Base-by-base conservation (phyloP, 2,329 filamentous ascomycete species). In the Setomelanomma holmii region DNA sequence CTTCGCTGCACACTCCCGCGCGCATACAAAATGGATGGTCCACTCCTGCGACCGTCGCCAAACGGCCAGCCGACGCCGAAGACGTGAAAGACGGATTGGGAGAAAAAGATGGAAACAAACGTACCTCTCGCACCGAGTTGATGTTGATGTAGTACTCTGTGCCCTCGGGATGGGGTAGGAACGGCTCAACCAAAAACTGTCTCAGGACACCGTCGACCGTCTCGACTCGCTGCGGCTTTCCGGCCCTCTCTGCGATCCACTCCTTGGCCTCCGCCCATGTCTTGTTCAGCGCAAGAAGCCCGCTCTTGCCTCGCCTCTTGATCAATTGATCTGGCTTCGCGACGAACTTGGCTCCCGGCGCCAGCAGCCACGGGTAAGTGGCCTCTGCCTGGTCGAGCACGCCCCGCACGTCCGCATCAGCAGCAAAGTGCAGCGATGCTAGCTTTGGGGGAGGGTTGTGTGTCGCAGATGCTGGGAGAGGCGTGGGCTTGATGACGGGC, bases 111-210 rank as follows among this genome's bases (percentile, higher is more conserved):
- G 41, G 49, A 58, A 58, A 61, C 23, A 55, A 57, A 87, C 92
- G 87, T 88, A 98, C 95, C 88, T 98, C 95, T 84, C 95, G 90
- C 74, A 96, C 93, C 60, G 95, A 98, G 86, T 97, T 95, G 84
- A 99, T 99, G 88, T 97, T 97, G 84, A 99, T 96, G 82, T 99
- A 99, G 84, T 98, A 98, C 81, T 99, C 95, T 62, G 93, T 97
- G 77, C 92, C 89, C 71, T 92, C 86, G 62, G 93, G 89, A 80
- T 99, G 95, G 72, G 93, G 95, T 59, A 98, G 93, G 75, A 99
- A 98, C 45, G 95, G 95, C 86, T 99, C 95, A 67, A 99, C 93
- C 63, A 99, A 84, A 85, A 99, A 99, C 73, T 96, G 90, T 77
- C 93, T 89, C 76, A 99, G 85, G 61, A 90, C 86, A 76, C 95